These are phyloP conservation scores for Vanilla planifolia DNA, from an alignment of 106 monocot species.

Conservation along the genomic window DNA sequence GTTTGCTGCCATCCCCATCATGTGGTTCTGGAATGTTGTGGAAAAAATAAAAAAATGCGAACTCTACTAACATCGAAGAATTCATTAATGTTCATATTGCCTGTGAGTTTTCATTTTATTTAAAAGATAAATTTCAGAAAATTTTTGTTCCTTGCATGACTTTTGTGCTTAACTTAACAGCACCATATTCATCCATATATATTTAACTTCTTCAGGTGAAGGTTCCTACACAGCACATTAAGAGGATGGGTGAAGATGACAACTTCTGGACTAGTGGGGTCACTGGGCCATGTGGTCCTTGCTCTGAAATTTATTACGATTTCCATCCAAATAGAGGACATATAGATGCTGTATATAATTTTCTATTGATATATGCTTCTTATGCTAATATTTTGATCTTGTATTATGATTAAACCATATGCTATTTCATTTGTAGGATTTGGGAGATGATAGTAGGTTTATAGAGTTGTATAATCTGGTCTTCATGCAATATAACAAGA, in stretches of 20 bases:
- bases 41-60: no score
- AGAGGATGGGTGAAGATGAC: constrained; percentile 93
- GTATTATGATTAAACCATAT: constrained; percentile 12
- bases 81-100: no score
- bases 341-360: constrained; percentile 55
- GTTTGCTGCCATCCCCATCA: no score
- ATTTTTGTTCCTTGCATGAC: not conserved
- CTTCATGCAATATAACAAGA: constrained; percentile 99
- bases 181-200: not conserved
- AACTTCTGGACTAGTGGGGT: constrained; percentile 98
- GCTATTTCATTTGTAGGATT: constrained; percentile 70
- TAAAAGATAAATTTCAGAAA: no score
- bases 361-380: constrained; percentile 2
- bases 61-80: no score
- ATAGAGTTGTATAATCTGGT: constrained; percentile 99
- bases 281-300: constrained; percentile 98
- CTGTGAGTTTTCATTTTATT: no score
- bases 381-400: not conserved
- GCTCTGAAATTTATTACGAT: constrained; percentile 99
- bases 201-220: constrained; percentile 50
- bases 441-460: constrained; percentile 88
- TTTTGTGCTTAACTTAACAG: not conserved
- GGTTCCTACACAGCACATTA: constrained; percentile 75
- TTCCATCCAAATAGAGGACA: constrained; percentile 79
- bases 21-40: no score